phyloP scores from a whole-genome alignment of 805 yeast genomes.

The Starmerella apicola region DNA sequence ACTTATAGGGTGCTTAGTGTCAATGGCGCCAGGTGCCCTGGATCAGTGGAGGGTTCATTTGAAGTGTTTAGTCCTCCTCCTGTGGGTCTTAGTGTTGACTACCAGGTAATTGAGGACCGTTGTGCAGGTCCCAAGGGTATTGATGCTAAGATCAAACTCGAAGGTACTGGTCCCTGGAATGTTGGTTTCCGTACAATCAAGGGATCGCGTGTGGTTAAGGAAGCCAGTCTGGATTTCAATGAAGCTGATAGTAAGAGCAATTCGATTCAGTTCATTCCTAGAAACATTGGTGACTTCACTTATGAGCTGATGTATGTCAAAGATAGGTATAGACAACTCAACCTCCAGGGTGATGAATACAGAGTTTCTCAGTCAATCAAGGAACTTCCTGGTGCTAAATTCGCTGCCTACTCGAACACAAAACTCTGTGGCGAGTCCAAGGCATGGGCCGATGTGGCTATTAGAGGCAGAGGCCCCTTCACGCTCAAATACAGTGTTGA shows the following conservation, averaged over 20 bases:
- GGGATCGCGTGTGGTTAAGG: slow-evolving; percentile 24
- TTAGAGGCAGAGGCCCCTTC: slow-evolving; percentile 76
- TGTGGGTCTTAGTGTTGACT: slow-evolving; percentile 35
- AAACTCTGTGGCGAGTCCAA: slow-evolving; percentile 9
- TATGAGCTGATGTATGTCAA: slow-evolving; percentile 60
- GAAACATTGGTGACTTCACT: slow-evolving; percentile 66
- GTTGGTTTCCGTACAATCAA: slow-evolving; percentile 45
- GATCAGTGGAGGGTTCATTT: slow-evolving; percentile 45
- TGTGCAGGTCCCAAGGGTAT: slow-evolving; percentile 92
- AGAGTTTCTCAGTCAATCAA: slow-evolving; percentile 26
- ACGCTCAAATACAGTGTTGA: slow-evolving; percentile 51
- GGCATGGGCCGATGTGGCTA: slow-evolving; percentile 38
- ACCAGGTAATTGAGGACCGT: slow-evolving; percentile 57
- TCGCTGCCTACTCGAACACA: slow-evolving; percentile 18
- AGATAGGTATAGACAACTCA: slow-evolving; percentile 31
- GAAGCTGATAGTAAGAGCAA: slow-evolving; percentile 22
- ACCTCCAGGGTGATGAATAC: slow-evolving; percentile 17
- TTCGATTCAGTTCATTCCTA: slow-evolving; percentile 56
- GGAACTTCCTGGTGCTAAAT: slow-evolving; percentile 32
- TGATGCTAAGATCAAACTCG: slow-evolving; percentile 49
- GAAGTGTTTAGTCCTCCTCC: slow-evolving; percentile 46
- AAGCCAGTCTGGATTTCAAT: slow-evolving; percentile 3
- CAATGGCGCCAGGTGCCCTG: slow-evolving; percentile 51
- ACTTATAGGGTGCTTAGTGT: slow-evolving; percentile 44
- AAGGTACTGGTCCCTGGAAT: slow-evolving; percentile 75